Evolutionary conservation across 768 basidiomycete genomes (phyloP), one percentile per base, ranked within the genome.

Genomic region (Hygrophoropsis aurantiaca): DNA sequence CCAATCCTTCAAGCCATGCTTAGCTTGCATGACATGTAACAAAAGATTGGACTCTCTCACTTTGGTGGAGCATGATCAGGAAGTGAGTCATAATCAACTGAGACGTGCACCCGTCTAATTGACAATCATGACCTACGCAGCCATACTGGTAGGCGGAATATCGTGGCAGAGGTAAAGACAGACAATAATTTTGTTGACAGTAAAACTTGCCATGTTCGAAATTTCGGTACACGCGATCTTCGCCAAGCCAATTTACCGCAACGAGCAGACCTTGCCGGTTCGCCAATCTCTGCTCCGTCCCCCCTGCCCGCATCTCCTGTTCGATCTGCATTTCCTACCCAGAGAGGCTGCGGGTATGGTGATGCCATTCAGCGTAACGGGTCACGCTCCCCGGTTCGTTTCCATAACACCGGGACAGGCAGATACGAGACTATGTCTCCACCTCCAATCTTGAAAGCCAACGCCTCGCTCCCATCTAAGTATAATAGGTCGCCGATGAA

Each of bases 191-290:
- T 8, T 10, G 25, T 26, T 8, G 49, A 46, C 64, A 94, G 92
- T 70, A 93, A 92, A 74, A 71, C 74, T 39, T 94, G 92, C 58
- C 90, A 94, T 61, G 60, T 81, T 43, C 87, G 83, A 73, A 79
- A 73, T 53, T 94, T 92, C 55, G 90, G 88, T 18, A 90, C 85
- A 8, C 75, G 78, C 44, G 81, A 87, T 58, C 75, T 89, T 25
- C 79, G 87, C 42, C 80, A 83, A 44, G 84, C 82, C 45, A 87
- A 87, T 59, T 78, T 87, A 9, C 81, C 85, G 20, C 62, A 79
- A 50, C 65, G 69, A 53, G 66, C 70, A 26, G 73, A 73, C 18
- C 43, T 56, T 61, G 42, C 42, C 68, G 61, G 56, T 45, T 57
- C 61, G 52, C 69, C 45, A 50, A 59, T 15, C 40, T 42, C 34